phyloP scores from a whole-genome alignment of 441 rosid genomes.

The Jatropha podagrica region DNA sequence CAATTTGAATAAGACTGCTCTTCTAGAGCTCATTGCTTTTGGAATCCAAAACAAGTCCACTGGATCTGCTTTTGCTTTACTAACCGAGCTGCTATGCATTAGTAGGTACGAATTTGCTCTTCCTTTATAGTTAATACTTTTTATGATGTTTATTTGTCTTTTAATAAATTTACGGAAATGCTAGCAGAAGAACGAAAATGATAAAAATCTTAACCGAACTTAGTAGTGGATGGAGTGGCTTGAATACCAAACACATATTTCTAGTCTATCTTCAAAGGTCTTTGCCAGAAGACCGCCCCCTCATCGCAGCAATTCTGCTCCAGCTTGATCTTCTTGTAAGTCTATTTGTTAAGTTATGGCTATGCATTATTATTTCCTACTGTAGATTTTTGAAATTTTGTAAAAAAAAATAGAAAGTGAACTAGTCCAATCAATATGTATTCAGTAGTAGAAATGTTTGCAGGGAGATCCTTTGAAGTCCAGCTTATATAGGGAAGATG shows the following conservation, averaged over 20 bases:
- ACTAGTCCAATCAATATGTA: background rate
- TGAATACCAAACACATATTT: slow-evolving; percentile 55
- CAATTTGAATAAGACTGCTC: slow-evolving; percentile 38
- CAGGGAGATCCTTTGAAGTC: slow-evolving; percentile 53
- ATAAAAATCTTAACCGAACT: slow-evolving; percentile 37
- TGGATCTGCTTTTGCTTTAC: slow-evolving; percentile 32
- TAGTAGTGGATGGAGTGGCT: slow-evolving; percentile 43
- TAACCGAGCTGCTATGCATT: slow-evolving; percentile 49
- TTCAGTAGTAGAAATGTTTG: slow-evolving; percentile 31
- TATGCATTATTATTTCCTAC: background rate
- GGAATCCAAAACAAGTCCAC: slow-evolving; percentile 30
- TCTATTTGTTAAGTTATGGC: background rate
- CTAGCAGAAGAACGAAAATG: slow-evolving; percentile 43
- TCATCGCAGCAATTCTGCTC: slow-evolving; percentile 49
- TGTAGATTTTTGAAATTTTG: no score
- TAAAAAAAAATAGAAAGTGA: background rate
- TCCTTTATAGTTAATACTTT: background rate
- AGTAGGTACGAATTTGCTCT: slow-evolving; percentile 36
- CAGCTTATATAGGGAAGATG: slow-evolving; percentile 65
- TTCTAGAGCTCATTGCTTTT: slow-evolving; percentile 50
- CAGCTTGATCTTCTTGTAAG: slow-evolving; percentile 69
- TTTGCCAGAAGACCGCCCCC: slow-evolving; percentile 47
- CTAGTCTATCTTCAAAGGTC: slow-evolving; percentile 46
- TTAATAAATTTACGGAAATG: slow-evolving; percentile 13
- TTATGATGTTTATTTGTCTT: background rate